phyloP scores from a whole-genome alignment of 306 rosid genomes.

The Rosa rugosa region DNA sequence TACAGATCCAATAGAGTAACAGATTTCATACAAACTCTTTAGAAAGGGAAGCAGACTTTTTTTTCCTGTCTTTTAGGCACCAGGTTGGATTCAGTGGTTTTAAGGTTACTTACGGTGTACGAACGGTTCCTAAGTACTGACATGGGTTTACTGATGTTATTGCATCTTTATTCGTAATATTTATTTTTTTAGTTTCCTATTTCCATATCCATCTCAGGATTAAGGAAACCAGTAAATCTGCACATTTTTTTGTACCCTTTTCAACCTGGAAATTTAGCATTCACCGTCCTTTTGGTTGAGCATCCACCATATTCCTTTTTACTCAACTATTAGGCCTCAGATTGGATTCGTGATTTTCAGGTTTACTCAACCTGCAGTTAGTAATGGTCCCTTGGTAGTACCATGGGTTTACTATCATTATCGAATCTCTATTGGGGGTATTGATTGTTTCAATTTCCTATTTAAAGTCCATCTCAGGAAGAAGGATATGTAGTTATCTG shows the following conservation, averaged over 20 bases:
- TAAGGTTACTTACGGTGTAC: neutral
- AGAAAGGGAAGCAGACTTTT: neutral
- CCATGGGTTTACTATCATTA: neutral
- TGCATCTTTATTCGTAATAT: neutral
- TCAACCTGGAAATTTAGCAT: neutral
- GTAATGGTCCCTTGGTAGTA: neutral
- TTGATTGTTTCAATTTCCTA: neutral
- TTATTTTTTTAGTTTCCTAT: neutral
- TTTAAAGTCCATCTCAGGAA: neutral
- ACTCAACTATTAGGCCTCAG: neutral
- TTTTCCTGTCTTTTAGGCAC: too few relatives aligned
- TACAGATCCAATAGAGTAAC: neutral
- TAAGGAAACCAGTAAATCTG: neutral
- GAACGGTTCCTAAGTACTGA: neutral
- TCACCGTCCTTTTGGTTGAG: neutral
- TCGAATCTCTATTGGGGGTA: neutral
- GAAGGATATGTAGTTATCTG: neutral
- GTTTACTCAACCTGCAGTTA: neutral
- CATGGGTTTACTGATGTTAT: neutral
- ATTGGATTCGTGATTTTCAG: neutral
- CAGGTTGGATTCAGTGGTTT: neutral
- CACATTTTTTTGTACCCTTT: neutral
- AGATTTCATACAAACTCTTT: neutral
- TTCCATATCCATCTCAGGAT: neutral
- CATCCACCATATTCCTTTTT: neutral